phyloP scores from a whole-genome alignment of 73 alveolate genomes.

The Stentor roeselii region DNA sequence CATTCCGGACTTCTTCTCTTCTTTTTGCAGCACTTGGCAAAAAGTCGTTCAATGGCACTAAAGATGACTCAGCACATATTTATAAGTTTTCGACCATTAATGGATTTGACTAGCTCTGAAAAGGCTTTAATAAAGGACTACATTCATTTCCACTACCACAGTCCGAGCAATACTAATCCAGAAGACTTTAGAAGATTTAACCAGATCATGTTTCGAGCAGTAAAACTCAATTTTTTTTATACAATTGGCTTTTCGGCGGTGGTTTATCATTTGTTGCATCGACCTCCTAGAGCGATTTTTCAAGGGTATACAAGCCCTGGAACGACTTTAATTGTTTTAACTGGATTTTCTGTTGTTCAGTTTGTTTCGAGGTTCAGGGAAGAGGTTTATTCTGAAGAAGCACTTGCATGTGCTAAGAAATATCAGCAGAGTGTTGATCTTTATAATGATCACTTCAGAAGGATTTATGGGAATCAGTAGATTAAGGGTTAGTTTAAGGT shows the following conservation, averaged over 20 bases:
- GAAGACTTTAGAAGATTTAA: slow-evolving; percentile 13
- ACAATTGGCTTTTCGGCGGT: neutral
- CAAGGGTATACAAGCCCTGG: neutral
- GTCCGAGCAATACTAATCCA: slow-evolving; percentile 7
- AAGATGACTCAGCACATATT: no score
- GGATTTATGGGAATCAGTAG: slow-evolving; percentile 8
- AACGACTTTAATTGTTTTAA: neutral
- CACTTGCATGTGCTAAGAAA: slow-evolving; percentile 10
- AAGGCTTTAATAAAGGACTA: neutral
- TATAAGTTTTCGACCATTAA: no score
- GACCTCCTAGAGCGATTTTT: neutral
- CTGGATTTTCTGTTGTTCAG: neutral
- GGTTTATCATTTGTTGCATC: neutral
- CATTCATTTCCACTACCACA: neutral
- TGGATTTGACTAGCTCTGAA: neutral
- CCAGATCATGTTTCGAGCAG: neutral
- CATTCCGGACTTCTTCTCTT: no score
- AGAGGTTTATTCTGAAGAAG: neutral
- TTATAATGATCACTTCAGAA: slow-evolving; percentile 20
- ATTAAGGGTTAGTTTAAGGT: no score
- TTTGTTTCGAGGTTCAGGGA: neutral
- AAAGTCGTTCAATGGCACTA: no score
- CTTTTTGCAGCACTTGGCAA: no score
- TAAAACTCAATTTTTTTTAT: slow-evolving; percentile 7
- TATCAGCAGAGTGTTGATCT: neutral